Evolutionary conservation across 116 monocot species (phyloP).

Genomic region (Papilionanthe hybrid): DNA sequence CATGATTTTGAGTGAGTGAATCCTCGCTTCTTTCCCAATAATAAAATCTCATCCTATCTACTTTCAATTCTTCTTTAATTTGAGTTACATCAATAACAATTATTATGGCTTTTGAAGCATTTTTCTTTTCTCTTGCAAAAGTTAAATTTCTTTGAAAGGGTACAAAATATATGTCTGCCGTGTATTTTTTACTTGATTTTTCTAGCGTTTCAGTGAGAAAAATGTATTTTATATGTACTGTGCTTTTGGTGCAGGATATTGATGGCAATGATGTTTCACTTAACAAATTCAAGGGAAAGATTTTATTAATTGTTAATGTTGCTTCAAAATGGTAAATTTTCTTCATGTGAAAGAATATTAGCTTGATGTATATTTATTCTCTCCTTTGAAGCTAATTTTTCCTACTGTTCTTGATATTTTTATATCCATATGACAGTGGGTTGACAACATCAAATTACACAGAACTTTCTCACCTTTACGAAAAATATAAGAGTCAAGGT

Average conservation of each 20-base stretch:
- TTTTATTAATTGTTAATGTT: conserved; percentile 89
- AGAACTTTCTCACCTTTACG: conserved; percentile 90
- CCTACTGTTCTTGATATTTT: not conserved
- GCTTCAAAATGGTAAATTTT: conserved; percentile 84
- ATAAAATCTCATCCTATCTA: not conserved
- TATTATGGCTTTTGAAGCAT: not conserved
- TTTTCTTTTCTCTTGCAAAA: not conserved
- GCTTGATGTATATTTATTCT: not conserved
- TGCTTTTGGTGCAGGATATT: conserved; percentile 58
- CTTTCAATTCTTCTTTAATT: not conserved
- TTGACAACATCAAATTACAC: conserved; percentile 91
- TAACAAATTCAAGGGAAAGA: conserved; percentile 91
- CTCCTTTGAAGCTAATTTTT: not conserved
- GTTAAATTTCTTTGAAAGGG: not conserved
- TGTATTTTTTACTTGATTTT: not conserved
- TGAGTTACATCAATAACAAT: not conserved
- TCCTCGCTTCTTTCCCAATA: not conserved
- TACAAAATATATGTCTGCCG: not conserved
- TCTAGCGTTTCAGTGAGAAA: not conserved
- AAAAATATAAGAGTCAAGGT: conserved; percentile 97
- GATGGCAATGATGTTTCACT: conserved; percentile 91
- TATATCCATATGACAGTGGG: conserved; percentile 47
- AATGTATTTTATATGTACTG: not conserved
- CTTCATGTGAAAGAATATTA: not conserved
- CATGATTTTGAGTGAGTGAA: not conserved